Evolutionary conservation across 192 early-diverging fungal genomes (phyloP), one percentile per base, ranked within the genome.

Genomic region (Helicostylum pulchrum): DNA sequence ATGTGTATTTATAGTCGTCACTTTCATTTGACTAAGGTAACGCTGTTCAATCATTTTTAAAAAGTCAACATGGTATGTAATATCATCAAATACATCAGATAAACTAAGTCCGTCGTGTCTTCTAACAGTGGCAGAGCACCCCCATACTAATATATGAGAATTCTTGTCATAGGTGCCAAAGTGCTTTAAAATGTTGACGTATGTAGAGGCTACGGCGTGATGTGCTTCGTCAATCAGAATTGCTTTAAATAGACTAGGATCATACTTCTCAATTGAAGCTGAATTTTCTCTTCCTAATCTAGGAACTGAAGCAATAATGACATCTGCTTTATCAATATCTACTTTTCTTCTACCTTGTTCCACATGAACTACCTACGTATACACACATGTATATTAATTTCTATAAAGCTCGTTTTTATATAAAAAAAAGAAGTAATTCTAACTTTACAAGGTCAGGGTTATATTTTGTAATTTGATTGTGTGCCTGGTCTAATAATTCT

Each of bases 141-240:
- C 96, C 88, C 93, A 96, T 8, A 98, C 80, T 48, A 92, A 74
- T 6, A 95, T 77, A 19, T 81, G 73, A 6, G 79, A 77, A 1
- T 79, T 64, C 11, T 69, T 65, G 3, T 71, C 68, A 50, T 73
- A 23, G 0, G 81, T 73, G 6, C 74, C 75, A 63, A 98, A 93
- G 58, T 94, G 81, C 0, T 83, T 64, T 20, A 98, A 43, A 15
- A 98, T 85, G 5, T 86, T 76, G 23, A 46, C 53, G 67, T 96
- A 98, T 19, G 83, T 82, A 7, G 77, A 63, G n/a, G 92, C 92
- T 0, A 90, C 82, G 3, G 92, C 90, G 68, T 98, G 96, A 67
- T 96, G 96, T 4, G 94, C 96, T 87, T 94, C 89, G 70, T 91
- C 94, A 53, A 98, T 93, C 19, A 98, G 82, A 47, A 98, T 88